Evolutionary conservation across 345 rosid species (phyloP).

Genomic region (Citrus trifoliata): DNA sequence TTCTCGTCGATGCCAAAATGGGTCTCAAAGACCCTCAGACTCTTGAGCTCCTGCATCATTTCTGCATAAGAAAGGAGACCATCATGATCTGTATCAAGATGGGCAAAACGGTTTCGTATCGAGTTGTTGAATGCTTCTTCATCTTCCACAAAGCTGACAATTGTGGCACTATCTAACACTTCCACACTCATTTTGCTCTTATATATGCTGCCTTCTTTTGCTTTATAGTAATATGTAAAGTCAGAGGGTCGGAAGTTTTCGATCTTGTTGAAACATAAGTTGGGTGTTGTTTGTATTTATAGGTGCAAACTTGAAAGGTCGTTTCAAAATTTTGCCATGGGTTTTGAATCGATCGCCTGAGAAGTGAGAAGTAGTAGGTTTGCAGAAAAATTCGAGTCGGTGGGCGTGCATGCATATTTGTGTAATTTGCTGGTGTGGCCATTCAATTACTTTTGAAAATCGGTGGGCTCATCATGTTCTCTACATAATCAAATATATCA

Average conservation of each 20-base stretch:
- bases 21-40: constrained; percentile 39
- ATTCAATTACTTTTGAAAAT: background rate
- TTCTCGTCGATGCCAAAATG: constrained; percentile 35
- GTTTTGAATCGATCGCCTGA: too few relatives aligned
- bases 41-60: constrained; percentile 39
- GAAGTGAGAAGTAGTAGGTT: too few relatives aligned
- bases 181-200: constrained; percentile 38
- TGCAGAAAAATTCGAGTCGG: background rate
- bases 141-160: constrained; percentile 38
- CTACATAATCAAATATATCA: background rate
- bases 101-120: constrained; percentile 19
- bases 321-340: background rate
- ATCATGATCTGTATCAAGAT: constrained; percentile 33
- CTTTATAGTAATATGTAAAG: background rate
- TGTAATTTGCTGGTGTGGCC: background rate
- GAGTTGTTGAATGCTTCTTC: constrained; percentile 39
- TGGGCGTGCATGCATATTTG: background rate
- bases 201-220: background rate
- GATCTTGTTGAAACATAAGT: background rate
- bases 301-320: background rate
- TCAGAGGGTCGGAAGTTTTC: too few relatives aligned
- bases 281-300: background rate
- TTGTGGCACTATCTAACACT: constrained; percentile 33
- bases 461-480: background rate
- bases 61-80: constrained; percentile 44